These are phyloP conservation scores for Eleusine coracana DNA, from an alignment of 176 grass and related monocot genomes.

Conservation along the genomic window DNA sequence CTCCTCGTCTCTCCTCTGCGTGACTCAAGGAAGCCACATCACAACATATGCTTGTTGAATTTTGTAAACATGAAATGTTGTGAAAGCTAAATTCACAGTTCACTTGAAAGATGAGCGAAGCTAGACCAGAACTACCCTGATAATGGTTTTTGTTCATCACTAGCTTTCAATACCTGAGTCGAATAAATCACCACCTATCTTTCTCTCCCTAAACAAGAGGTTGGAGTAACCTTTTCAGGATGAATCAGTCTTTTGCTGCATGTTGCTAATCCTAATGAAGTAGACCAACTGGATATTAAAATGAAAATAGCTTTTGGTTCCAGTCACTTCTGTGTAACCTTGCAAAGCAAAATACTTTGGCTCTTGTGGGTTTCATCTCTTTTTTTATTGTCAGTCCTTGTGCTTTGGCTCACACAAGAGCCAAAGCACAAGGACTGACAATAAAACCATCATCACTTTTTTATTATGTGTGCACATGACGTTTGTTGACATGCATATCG, in stretches of 20 bases:
- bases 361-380: too few species aligned
- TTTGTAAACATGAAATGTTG: background rate
- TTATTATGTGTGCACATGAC: background rate
- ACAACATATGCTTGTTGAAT: background rate
- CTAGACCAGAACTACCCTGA: background rate
- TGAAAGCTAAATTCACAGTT: background rate
- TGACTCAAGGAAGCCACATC: too few species aligned
- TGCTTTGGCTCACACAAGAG: too few species aligned
- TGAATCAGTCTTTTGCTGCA: background rate
- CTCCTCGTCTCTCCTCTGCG: too few species aligned
- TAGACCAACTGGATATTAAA: background rate
- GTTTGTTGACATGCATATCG: slow-evolving; percentile 9
- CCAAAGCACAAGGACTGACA: too few species aligned
- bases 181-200: background rate
- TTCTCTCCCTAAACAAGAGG: background rate
- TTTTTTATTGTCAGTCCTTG: too few species aligned
- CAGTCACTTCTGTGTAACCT: background rate
- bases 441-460: background rate
- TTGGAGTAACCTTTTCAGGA: background rate
- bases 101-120: background rate
- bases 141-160: background rate
- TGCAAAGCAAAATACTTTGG: background rate
- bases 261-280: background rate
- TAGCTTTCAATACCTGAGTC: background rate
- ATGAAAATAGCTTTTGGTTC: background rate